Evolutionary conservation across 2,329 filamentous ascomycete species (phyloP).

Genomic region (Iodosphaeria phyllophila): DNA sequence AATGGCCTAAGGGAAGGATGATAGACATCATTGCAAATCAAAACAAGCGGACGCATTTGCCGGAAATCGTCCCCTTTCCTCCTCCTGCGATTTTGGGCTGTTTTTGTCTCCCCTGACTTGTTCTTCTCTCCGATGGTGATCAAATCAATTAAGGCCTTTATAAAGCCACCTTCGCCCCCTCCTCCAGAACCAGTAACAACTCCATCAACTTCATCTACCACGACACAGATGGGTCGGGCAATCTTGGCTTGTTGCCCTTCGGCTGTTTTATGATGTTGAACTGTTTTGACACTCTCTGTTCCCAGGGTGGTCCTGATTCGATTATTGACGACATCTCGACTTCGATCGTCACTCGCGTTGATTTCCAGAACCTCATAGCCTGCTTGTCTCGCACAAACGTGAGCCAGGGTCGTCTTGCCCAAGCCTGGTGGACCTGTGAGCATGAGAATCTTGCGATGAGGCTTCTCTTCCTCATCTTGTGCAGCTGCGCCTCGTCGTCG

Average conservation of each 20-base stretch:
- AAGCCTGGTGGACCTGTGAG: slow-evolving; percentile 82
- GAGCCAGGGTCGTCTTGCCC: slow-evolving; percentile 89
- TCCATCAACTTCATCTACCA: slow-evolving; percentile 94
- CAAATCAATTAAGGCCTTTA: slow-evolving; percentile 86
- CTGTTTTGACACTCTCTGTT: slow-evolving; percentile 79
- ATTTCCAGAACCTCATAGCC: slow-evolving; percentile 96
- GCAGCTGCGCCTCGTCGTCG: slow-evolving; percentile 25
- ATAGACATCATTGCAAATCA: slow-evolving; percentile 97
- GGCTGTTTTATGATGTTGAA: slow-evolving; percentile 36
- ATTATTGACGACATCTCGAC: slow-evolving; percentile 73
- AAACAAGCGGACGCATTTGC: slow-evolving; percentile 69
- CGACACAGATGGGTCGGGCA: slow-evolving; percentile 75
- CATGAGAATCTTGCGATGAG: slow-evolving; percentile 74
- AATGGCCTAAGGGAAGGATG: slow-evolving; percentile 74
- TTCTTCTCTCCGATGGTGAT: slow-evolving; percentile 79
- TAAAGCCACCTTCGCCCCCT: slow-evolving; percentile 79
- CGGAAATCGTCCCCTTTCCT: slow-evolving; percentile 76
- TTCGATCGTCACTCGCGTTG: slow-evolving; percentile 93
- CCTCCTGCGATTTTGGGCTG: slow-evolving; percentile 26
- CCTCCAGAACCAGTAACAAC: slow-evolving; percentile 64
- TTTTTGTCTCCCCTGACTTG: slow-evolving; percentile 15
- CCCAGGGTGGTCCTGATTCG: slow-evolving; percentile 81
- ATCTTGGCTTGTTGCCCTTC: slow-evolving; percentile 42
- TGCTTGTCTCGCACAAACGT: slow-evolving; percentile 87
- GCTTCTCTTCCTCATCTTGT: slow-evolving; percentile 46